Base-by-base conservation (phyloP, 2,329 filamentous ascomycete species). In the Trichophyton equinum region DNA sequence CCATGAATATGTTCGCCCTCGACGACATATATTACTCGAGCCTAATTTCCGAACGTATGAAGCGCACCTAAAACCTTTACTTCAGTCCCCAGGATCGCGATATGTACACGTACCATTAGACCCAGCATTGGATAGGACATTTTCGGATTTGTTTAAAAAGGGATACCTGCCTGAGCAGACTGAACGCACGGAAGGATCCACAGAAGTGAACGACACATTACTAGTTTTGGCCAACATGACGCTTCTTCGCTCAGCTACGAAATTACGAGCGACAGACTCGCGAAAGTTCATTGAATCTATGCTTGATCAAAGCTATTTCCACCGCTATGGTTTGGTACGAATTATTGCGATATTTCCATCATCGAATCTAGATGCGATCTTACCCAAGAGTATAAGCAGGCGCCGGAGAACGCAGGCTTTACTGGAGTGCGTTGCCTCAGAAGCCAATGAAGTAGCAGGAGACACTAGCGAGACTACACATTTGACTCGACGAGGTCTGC, bases 21-120 rank as follows among this genome's bases (percentile, higher is more conserved):
- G 90, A 61, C 85, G 83, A 4, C 94, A 99, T 75, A 76, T 96
- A 51, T 78, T 99, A 47, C 79, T 96, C 73, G 91, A 97, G 68
- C 84, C 85, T 2, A 82, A 88, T 38, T 71, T 74, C 1, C 73
- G 77, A 0, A 67, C 80, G 2, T 92, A 88, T 70, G 64, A 74
- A 0, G 76, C 82, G 0, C 83, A 86, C 63, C 81, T 96, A 25
- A 67, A 80, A 18, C 77, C 82, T 0, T 76, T 91, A 1, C 71
- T 82, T 5, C 68, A 78, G 0, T 75, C 75, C 4, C 73, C 78
- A 1, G 77, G 79, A 59, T 73, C 76, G 4, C 72, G 68, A 57
- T 79, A 77, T 63, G 73, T 75, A 40, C 68, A 88, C 53, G 60
- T 86, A 71, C 62, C 73, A 0, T 77, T 78, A 5, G 79, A 82